phyloP scores from a whole-genome alignment of 305 asterid genomes.

The Fraxinus platypoda region DNA sequence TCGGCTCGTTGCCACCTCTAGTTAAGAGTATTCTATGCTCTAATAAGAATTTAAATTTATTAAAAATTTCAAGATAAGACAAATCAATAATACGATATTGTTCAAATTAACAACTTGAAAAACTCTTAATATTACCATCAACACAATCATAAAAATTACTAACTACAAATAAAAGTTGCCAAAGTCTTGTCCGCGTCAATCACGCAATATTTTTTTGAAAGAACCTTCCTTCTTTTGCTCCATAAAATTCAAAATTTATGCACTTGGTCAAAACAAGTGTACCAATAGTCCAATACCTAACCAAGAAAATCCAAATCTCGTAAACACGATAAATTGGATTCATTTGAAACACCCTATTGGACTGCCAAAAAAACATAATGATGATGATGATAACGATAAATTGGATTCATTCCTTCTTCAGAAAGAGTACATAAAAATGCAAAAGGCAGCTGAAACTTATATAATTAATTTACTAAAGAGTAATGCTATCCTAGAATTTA shows the following conservation, averaged over 20 bases:
- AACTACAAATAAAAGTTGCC: not conserved
- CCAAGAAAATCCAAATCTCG: not conserved
- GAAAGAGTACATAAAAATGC: not conserved
- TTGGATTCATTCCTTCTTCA: not conserved
- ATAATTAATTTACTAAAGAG: not conserved
- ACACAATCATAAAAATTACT: not conserved
- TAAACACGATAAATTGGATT: not conserved
- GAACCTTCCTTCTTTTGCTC: not conserved
- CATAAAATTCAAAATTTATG: not conserved
- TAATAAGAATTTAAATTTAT: no score
- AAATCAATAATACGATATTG: no score
- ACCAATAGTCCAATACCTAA: not conserved
- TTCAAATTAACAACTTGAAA: not conserved
- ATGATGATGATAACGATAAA: not conserved
- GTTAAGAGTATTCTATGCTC: not conserved
- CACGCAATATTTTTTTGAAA: not conserved
- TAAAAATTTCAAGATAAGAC: not conserved
- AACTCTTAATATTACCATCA: not conserved
- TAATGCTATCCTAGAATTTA: not conserved
- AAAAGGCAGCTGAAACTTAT: not conserved
- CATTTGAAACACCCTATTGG: not conserved
- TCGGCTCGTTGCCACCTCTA: no score
- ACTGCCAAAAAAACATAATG: not conserved
- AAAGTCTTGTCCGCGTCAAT: not conserved
- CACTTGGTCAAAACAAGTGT: not conserved